Percentiles rank a stretch among this genome's conserved stretches.
These are phyloP conservation scores for Corylus avellana DNA, from an alignment of 306 rosid species.

Conservation along the genomic window DNA sequence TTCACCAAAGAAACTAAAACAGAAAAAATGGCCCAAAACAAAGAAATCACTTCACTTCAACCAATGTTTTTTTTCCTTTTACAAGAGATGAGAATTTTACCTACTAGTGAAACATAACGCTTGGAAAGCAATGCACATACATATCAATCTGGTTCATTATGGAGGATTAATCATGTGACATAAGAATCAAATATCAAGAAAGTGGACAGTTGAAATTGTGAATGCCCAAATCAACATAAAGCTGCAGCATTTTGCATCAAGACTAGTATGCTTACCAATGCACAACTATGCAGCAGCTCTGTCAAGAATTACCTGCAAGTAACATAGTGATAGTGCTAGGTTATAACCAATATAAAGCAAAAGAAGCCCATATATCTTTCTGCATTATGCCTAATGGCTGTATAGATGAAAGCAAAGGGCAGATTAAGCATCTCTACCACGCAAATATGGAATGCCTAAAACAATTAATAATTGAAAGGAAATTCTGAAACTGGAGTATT, in stretches of 20 bases:
- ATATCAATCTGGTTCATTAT: neutral
- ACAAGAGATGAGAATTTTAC: neutral
- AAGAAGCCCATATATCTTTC: neutral
- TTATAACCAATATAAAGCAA: neutral
- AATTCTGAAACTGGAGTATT: neutral
- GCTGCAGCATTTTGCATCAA: neutral
- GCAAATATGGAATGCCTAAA: neutral
- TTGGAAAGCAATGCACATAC: neutral
- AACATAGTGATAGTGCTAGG: neutral
- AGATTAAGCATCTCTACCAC: neutral
- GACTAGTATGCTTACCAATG: neutral
- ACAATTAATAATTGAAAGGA: neutral
- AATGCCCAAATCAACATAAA: neutral
- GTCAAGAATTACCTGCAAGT: neutral
- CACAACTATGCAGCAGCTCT: neutral
- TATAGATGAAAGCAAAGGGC: neutral
- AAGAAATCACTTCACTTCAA: neutral
- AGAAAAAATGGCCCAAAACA: neutral
- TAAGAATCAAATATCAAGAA: neutral
- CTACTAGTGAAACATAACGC: neutral
- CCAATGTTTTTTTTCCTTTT: too few species aligned
- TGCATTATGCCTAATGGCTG: neutral
- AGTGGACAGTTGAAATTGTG: neutral
- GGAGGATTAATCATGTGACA: neutral
- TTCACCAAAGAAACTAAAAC: neutral